Base-by-base conservation (phyloP, 1,139 yeast genomes). In the Komagataea norvegica region DNA sequence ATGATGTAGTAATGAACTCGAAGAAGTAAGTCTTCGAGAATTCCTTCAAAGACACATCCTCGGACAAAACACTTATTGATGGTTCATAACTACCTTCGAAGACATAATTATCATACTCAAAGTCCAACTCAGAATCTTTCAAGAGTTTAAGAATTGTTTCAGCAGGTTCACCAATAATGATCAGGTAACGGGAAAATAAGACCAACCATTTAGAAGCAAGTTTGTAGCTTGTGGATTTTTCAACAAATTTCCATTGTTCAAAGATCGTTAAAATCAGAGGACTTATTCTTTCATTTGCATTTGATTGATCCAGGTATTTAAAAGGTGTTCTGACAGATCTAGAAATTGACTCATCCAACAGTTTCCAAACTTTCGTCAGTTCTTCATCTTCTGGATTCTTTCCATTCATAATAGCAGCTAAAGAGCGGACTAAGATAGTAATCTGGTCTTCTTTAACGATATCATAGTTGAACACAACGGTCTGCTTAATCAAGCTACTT, bases 311-410 rank as follows among this genome's bases (percentile, higher is more conserved):
- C 38, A 86, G 71, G 49, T 87, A 89, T 55, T 84, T 87, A 61
- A 82, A 91, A 0, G 96, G 96, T 1, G 86, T 63, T 43, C 77
- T 71, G 38, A 82, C 69, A 43, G 79, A 69, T 47, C 96, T 70
- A 1, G 87, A 67, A 20, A 86, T 69, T 1, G 84, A 66, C 55
- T 88, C 93, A 55, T 88, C 95, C 13, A 89, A 48, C 27, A 86
- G 58, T 13, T 64, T 64, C 81, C 87, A 82, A 11, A 79, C 51
- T 30, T 60, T 54, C 3, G 57, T 36, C 5, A 51, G 41, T 4
- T 43, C 36, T 13, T 25, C 42, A 5, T 32, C 29, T 4, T 41
- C 36, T 3, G 44, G 34, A 8, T 46, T 50, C 2, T 43, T 43
- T 8, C 32, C 27, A 5, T 36, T 26, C 8, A 47, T 38, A 10